These are phyloP conservation scores for Anthracocystis setariae DNA, from an alignment of 1,284 basidiomycete species.

Conservation along the genomic window DNA sequence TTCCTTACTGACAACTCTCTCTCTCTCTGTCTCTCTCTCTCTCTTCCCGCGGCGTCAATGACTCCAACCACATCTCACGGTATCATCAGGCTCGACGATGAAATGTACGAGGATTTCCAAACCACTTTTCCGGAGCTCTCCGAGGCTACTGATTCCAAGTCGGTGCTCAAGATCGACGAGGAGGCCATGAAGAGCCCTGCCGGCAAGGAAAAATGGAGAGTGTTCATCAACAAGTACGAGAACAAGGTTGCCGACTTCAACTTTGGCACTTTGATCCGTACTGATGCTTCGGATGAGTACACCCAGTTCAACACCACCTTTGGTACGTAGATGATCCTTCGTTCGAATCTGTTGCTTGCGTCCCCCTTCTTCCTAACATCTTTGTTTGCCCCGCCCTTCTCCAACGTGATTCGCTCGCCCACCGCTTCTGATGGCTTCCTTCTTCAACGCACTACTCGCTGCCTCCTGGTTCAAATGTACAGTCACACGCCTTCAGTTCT, in stretches of 20 bases:
- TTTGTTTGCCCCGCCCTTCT: too few relatives aligned
- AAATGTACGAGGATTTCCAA: conserved; percentile 83
- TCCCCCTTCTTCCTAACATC: not conserved
- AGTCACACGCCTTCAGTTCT: conserved; percentile 77
- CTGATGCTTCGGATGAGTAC: conserved; percentile 83
- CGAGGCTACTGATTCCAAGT: conserved; percentile 74
- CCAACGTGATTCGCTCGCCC: too few relatives aligned
- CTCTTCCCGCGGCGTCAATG: not conserved
- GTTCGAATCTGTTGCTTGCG: too few relatives aligned
- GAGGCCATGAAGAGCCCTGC: conserved; percentile 90
- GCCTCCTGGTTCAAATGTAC: too few relatives aligned
- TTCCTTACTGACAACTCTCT: too few relatives aligned
- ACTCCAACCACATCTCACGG: conserved; percentile 1
- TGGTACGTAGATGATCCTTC: conserved; percentile 72
- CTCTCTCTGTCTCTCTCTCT: not conserved
- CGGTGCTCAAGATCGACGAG: conserved; percentile 81
- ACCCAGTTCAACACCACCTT: conserved; percentile 93
- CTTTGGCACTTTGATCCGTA: conserved; percentile 93
- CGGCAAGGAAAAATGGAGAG: conserved; percentile 92
- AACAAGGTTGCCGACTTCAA: conserved; percentile 87
- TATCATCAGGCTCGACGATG: conserved; percentile 75
- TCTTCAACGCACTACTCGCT: too few relatives aligned
- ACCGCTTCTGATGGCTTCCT: too few relatives aligned
- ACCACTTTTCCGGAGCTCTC: conserved; percentile 84
- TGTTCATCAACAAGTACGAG: conserved; percentile 83